Percentiles rank a stretch among this genome's conserved stretches.
These are phyloP conservation scores for Macrotyloma uniflorum DNA, from an alignment of 306 rosid genomes.

Conservation along the genomic window DNA sequence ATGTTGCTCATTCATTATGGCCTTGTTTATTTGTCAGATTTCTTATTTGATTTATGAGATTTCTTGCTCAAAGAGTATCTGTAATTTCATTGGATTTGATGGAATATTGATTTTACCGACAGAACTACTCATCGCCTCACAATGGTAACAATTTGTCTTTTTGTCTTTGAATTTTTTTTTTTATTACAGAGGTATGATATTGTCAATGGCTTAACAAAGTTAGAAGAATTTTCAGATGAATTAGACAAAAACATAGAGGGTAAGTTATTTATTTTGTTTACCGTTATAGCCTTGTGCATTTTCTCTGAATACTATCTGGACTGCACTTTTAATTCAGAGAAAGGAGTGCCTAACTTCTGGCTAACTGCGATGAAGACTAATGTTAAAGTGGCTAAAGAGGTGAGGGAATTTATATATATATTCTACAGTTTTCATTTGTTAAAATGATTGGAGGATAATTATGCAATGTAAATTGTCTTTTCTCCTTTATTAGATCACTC, in stretches of 20 bases:
- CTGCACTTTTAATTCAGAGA: constrained; percentile 41
- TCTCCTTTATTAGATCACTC: constrained; percentile 48
- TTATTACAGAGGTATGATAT: constrained; percentile 56
- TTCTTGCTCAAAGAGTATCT: constrained; percentile 11
- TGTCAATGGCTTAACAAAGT: constrained; percentile 56
- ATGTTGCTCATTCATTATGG: constrained; percentile 3
- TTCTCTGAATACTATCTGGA: constrained; percentile 30
- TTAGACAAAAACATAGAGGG: constrained; percentile 41
- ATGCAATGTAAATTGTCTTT: not conserved
- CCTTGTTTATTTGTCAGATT: constrained; percentile 6
- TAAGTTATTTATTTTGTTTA: constrained; percentile 21
- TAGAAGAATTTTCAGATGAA: constrained; percentile 47
- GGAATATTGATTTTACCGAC: not conserved
- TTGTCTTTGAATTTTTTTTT: constrained; percentile 23
- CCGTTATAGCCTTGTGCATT: constrained; percentile 14
- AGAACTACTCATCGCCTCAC: constrained; percentile 21
- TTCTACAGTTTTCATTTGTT: constrained; percentile 18
- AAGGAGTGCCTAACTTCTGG: constrained; percentile 66
- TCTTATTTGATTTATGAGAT: constrained; percentile 6
- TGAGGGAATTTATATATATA: constrained; percentile 7
- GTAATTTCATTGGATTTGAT: constrained; percentile 26
- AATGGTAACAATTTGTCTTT: not conserved
- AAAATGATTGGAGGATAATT: constrained; percentile 17
- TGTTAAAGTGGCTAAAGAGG: constrained; percentile 54
- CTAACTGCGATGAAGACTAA: constrained; percentile 55